These are phyloP conservation scores for Pontederia paniculata DNA, from an alignment of 176 grass and related monocot genomes.

Conservation along the genomic window DNA sequence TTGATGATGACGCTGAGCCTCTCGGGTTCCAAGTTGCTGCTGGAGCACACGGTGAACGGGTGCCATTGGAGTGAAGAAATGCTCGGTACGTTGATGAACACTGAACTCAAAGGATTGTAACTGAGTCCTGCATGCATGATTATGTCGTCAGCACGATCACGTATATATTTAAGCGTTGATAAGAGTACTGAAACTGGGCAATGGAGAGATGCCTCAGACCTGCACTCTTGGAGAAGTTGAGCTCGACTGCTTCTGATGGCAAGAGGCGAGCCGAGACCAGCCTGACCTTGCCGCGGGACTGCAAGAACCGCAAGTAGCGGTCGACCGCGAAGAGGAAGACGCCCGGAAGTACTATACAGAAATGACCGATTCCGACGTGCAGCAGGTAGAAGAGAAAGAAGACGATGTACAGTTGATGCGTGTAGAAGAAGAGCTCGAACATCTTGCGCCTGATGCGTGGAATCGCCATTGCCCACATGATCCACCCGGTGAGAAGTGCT, in stretches of 20 bases:
- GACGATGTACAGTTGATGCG: constrained; percentile 45
- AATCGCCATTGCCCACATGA: constrained; percentile 37
- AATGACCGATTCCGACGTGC: constrained; percentile 32
- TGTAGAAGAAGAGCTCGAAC: constrained; percentile 62
- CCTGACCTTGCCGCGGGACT: constrained; percentile 29
- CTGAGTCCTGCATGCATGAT: constrained; percentile 11
- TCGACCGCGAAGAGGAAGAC: constrained; percentile 52
- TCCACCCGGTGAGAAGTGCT: constrained; percentile 21
- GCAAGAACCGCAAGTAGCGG: constrained; percentile 50
- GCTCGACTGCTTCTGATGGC: constrained; percentile 41
- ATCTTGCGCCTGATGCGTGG: constrained; percentile 33
- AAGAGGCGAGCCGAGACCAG: constrained; percentile 39
- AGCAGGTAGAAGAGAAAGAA: constrained; percentile 40
- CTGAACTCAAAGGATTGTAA: constrained; percentile 35
- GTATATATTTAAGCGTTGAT: no score
- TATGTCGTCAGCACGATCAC: not conserved
- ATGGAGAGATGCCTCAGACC: not conserved
- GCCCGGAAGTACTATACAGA: constrained; percentile 33
- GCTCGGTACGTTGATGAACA: constrained; percentile 47
- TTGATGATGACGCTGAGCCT: constrained; percentile 46
- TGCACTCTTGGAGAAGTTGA: constrained; percentile 47
- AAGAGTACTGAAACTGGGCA: not conserved
- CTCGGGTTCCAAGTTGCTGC: constrained; percentile 37
- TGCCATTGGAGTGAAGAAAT: constrained; percentile 54
- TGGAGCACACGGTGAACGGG: constrained; percentile 46